Evolutionary conservation across 2,329 filamentous ascomycete genomes (phyloP).

Genomic region (Ophiostoma novo-ulmi): DNA sequence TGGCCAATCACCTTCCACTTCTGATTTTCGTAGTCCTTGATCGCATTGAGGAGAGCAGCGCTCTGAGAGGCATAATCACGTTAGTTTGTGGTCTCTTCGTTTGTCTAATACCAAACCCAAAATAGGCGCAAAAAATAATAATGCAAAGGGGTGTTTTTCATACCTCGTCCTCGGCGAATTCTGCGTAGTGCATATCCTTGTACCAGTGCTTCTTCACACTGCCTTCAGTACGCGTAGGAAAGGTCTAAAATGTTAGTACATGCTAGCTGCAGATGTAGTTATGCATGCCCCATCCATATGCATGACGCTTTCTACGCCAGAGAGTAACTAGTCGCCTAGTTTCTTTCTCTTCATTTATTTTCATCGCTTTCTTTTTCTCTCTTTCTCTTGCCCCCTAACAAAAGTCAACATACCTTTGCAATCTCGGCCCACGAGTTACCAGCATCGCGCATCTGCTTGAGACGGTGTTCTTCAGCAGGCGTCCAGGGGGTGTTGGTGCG

Average conservation of each 20-base stretch:
- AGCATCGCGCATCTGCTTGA: slow-evolving; percentile 91
- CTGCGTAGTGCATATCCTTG: slow-evolving; percentile 99
- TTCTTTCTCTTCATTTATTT: not conserved
- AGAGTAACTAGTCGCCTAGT: not conserved
- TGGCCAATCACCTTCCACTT: slow-evolving; percentile 98
- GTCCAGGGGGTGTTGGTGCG: slow-evolving; percentile 99
- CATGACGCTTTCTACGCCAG: not conserved
- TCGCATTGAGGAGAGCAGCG: slow-evolving; percentile 77
- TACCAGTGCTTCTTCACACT: slow-evolving; percentile 99
- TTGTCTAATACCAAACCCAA: not conserved
- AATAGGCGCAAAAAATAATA: not conserved
- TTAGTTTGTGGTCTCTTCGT: slow-evolving; percentile 13
- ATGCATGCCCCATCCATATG: slow-evolving; percentile 3
- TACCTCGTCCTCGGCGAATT: slow-evolving; percentile 97
- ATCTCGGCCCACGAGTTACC: slow-evolving; percentile 97
- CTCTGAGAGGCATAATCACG: slow-evolving; percentile 46
- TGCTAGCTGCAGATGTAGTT: not conserved
- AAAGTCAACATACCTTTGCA: slow-evolving; percentile 65
- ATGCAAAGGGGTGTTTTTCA: slow-evolving; percentile 27
- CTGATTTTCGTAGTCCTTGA: slow-evolving; percentile 97
- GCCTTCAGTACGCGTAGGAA: slow-evolving; percentile 87
- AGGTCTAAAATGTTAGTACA: slow-evolving; percentile 54
- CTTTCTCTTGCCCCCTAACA: too few species aligned
- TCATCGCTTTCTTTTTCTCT: not conserved
- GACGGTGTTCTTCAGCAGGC: slow-evolving; percentile 80